Conservation (phyloP, 768 basidiomycete genomes). For the Collybia sp. region DNA sequence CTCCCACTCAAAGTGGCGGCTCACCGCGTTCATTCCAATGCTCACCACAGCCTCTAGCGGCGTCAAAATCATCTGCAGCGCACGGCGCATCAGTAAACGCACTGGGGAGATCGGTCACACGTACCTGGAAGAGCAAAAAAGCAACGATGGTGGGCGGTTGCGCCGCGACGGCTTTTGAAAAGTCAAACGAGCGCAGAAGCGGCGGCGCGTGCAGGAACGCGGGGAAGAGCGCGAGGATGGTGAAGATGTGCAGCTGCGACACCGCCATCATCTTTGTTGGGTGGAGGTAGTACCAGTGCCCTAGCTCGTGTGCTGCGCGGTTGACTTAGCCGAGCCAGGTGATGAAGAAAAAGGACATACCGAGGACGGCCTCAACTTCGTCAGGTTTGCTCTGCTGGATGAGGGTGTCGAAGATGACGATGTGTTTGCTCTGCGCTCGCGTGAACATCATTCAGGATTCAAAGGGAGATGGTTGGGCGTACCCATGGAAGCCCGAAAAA, state of each 20-base stretch:
- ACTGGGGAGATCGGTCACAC: slow-evolving; percentile 1
- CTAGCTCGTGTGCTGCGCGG: slow-evolving; percentile 80
- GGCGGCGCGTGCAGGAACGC: slow-evolving; percentile 82
- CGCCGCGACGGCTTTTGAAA: slow-evolving; percentile 57
- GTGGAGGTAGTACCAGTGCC: slow-evolving; percentile 94
- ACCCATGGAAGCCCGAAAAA: slow-evolving; percentile 98
- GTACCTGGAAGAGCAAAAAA: slow-evolving; percentile 79
- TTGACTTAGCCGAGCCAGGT: not conserved
- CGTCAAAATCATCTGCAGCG: slow-evolving; percentile 69
- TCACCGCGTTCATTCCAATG: slow-evolving; percentile 76
- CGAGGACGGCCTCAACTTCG: slow-evolving; percentile 95
- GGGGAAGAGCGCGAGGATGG: slow-evolving; percentile 84
- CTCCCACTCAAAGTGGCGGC: slow-evolving; percentile 87
- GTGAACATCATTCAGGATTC: not conserved
- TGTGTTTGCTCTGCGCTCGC: slow-evolving; percentile 71
- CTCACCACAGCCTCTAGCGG: slow-evolving; percentile 74
- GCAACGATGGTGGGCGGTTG: slow-evolving; percentile 79
- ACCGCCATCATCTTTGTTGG: slow-evolving; percentile 84
- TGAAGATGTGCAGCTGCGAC: slow-evolving; percentile 84
- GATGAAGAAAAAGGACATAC: slow-evolving; percentile 18
- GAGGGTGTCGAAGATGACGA: slow-evolving; percentile 96
- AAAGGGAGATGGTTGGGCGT: slow-evolving; percentile 11
- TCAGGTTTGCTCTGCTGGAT: slow-evolving; percentile 88
- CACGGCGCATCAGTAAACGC: not conserved
- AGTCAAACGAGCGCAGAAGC: slow-evolving; percentile 78